Base-by-base conservation (phyloP, 768 basidiomycete species). In the Podaxis carcinomalis region DNA sequence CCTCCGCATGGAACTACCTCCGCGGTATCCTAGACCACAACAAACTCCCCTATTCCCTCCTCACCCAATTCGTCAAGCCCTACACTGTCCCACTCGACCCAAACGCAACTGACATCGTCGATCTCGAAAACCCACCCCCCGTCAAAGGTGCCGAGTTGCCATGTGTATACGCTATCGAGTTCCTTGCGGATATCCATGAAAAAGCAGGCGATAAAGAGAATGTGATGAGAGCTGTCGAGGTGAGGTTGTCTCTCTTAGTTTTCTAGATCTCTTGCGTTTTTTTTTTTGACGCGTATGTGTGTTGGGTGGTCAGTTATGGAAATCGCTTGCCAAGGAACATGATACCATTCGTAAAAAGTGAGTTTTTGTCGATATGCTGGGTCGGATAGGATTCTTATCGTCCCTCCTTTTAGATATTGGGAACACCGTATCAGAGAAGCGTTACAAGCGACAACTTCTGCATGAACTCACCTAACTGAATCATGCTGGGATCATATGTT, bases 1-100 rank as follows among this genome's bases (percentile, higher is more conserved):
- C 88, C 0, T 96, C 95, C 0, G 91, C 93, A 0, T 99, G 97
- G 97, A 97, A 97, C 72, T 99, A 97, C 73, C 82, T 98, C 9
- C 85, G 96, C 62, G 97, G 92, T 5, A 69, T 90, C n/a, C 81
- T 96, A 21, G 82, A 88, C 36, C 76, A 82, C 66, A 82, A 83
- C 56, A 70, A 78, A 11, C 78, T 80, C 14, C 85, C 92, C 0
- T 86, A 87, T 67, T 75, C 83, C 1, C 72, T 72, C 4, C 69
- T 90, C 46, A 67, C 74, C 23, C 69, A 80, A 0, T 93, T 94
- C 63, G 87, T 90, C 19, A 68, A 75, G 16, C 84, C 85, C 1
- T 95, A 93, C 72, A 82, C 87, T 0, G 69, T 74, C 3, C 69
- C 75, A 4, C 66, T 72, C 50, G 54, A 57, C 65, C 68, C 51